phyloP scores from a whole-genome alignment of 1,284 basidiomycete species.

The Quambalaria eucalypti region DNA sequence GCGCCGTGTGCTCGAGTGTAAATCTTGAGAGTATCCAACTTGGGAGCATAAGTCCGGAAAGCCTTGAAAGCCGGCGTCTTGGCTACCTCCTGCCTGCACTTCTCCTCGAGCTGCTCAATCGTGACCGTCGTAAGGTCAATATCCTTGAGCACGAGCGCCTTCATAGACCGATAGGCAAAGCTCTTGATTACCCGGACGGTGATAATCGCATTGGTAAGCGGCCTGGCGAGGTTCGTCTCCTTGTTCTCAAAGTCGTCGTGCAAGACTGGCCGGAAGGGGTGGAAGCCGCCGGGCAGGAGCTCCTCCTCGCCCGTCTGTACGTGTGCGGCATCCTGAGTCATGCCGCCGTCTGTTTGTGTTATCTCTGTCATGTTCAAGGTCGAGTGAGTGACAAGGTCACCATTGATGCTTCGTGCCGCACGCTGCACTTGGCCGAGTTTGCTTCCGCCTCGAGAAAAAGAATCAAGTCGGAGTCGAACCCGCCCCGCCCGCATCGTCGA shows the following conservation, averaged over 20 bases:
- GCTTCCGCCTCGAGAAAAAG: no score
- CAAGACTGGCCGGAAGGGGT: conserved; percentile 1
- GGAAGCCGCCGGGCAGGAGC: conserved; percentile 9
- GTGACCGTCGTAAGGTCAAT: conserved; percentile 71
- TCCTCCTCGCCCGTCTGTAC: no score
- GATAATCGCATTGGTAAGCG: conserved; percentile 65
- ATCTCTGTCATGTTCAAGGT: no score
- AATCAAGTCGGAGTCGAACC: no score
- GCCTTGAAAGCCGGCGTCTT: conserved; percentile 25
- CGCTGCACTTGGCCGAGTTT: no score
- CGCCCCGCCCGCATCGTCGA: no score
- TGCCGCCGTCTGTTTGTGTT: no score
- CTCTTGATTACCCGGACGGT: conserved; percentile 92
- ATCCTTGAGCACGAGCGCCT: conserved; percentile 71
- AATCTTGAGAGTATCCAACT: conserved; percentile 65
- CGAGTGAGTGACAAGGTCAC: no score
- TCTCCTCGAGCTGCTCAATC: conserved; percentile 66
- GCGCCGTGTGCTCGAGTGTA: conserved; percentile 90
- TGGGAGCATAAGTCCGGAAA: conserved; percentile 22
- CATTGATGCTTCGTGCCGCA: no score
- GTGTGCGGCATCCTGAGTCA: no score
- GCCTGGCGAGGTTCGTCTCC: conserved; percentile 60
- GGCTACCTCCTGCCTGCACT: conserved; percentile 52
- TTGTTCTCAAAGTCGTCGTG: conserved; percentile 17
- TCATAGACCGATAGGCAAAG: conserved; percentile 83